Evolutionary conservation across 2,329 filamentous ascomycete genomes (phyloP).

Genomic region (Talaromyces sp.): DNA sequence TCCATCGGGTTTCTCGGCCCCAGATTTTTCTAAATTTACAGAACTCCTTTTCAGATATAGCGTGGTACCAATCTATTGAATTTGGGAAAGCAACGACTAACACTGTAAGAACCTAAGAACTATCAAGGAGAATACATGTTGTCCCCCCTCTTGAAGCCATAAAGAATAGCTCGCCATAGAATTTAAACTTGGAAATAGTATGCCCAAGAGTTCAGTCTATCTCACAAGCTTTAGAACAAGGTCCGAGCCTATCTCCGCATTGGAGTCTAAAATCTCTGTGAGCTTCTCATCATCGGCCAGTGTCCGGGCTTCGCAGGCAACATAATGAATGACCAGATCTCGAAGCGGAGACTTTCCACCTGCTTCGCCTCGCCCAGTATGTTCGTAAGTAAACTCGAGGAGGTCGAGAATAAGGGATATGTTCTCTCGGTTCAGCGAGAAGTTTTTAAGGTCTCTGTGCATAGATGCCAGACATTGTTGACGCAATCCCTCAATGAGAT

Average conservation of each 20-base stretch:
- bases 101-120: too few species aligned
- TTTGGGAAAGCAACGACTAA: too few species aligned
- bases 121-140: too few species aligned
- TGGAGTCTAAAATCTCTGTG: conserved; percentile 1
- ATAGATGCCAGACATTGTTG: not conserved
- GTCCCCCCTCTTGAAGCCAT: too few species aligned
- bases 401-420: not conserved
- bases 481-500: conserved; percentile 7
- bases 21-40: too few species aligned
- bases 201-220: not conserved
- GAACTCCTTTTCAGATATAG: too few species aligned
- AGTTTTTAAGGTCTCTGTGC: conserved; percentile 3
- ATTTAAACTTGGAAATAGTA: too few species aligned
- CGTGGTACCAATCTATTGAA: too few species aligned
- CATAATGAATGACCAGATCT: conserved; percentile 10
- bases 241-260: conserved; percentile 8
- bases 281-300: conserved; percentile 3
- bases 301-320: conserved; percentile 6
- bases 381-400: not conserved
- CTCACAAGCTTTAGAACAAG: conserved; percentile 3
- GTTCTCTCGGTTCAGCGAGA: not conserved
- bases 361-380: conserved; percentile 5
- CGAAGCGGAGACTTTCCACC: conserved; percentile 6
- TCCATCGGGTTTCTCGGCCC: too few species aligned
- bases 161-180: too few species aligned